Base-by-base conservation (phyloP, 148 eudicot species). In the Persicaria maculosa region DNA sequence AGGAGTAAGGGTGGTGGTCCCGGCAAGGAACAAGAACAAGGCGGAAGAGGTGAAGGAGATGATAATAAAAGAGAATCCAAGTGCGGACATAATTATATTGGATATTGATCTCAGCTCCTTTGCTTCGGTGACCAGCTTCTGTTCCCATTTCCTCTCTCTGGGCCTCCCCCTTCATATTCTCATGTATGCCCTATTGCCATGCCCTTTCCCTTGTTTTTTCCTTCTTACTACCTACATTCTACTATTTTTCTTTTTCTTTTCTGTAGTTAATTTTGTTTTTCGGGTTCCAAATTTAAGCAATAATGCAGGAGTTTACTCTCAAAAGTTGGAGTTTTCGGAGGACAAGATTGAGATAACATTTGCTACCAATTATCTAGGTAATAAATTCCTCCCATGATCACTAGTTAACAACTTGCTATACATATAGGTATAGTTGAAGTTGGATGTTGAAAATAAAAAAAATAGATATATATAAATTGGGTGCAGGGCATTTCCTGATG, bases 331-430 rank as follows among this genome's bases (percentile, higher is more conserved):
- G 72, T 91, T 83, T 74, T 94, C 98, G 50, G 97, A 94, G 58
- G 98, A 94, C 80, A 91, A 94, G 74, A 77, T 94, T 85, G 98
- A 94, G 85, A 88, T 94, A 79, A 94, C 96, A 67, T 82, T 87
- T 83, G 96, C 98, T 19, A 91, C 98, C 65, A 94, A 94, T 84
- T 94, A 94, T 83, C 81, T 94, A 11, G 98, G 98, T 91, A 86
- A 78, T n/a, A 52, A 52, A 52, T 15, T 52, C 3, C 11, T 8
- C 40, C 40, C 40, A 31, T 31, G 40, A 31, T 31, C 40, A 31
- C 0, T 31, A 31, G 2, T 31, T 31, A 31, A 0, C 40, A 31
- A 31, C 40, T n/a, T n/a, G n/a, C n/a, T n/a, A n/a, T n/a, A n/a
- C n/a, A n/a, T n/a, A n/a, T 44, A 11, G 0, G 40, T 31, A 31